Conservation (phyloP, 2,329 filamentous ascomycete genomes). For the Sporothrix schenckii region DNA sequence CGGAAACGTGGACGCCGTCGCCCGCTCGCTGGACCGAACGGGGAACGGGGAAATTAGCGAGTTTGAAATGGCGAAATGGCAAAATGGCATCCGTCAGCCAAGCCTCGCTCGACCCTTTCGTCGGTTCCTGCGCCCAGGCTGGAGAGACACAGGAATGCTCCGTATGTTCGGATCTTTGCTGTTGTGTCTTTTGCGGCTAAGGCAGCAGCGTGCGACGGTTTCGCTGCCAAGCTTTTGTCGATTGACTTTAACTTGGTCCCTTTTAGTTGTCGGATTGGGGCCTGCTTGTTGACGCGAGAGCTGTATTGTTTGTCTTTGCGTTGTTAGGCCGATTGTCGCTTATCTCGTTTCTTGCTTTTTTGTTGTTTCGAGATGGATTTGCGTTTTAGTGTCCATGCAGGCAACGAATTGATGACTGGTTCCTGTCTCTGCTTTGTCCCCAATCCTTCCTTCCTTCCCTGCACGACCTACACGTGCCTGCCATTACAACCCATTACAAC, state of each 20-base stretch:
- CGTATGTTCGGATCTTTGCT: neutral
- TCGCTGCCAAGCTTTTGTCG: neutral
- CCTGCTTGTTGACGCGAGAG: neutral
- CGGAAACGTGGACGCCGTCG: neutral
- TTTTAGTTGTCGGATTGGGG: neutral
- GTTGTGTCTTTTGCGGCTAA: neutral
- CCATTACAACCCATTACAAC: neutral
- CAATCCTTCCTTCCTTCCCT: neutral
- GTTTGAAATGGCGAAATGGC: no score
- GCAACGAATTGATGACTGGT: neutral
- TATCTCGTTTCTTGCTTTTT: neutral
- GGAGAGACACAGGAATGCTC: neutral
- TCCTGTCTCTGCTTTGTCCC: neutral
- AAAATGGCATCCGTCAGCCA: neutral
- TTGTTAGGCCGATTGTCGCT: neutral
- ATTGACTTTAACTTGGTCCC: neutral
- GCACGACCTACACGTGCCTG: constrained; percentile 4
- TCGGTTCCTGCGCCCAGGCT: constrained; percentile 18
- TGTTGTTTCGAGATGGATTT: constrained; percentile 23
- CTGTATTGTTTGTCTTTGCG: neutral
- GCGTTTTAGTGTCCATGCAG: constrained; percentile 16
- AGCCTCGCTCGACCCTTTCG: constrained; percentile 6
- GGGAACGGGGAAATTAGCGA: neutral
- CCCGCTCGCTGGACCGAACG: neutral
- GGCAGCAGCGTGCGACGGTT: neutral